Percentiles rank a stretch among this genome's conserved stretches.
Conservation (phyloP, 768 basidiomycete genomes). For the Neoboletus subvelutipes region DNA sequence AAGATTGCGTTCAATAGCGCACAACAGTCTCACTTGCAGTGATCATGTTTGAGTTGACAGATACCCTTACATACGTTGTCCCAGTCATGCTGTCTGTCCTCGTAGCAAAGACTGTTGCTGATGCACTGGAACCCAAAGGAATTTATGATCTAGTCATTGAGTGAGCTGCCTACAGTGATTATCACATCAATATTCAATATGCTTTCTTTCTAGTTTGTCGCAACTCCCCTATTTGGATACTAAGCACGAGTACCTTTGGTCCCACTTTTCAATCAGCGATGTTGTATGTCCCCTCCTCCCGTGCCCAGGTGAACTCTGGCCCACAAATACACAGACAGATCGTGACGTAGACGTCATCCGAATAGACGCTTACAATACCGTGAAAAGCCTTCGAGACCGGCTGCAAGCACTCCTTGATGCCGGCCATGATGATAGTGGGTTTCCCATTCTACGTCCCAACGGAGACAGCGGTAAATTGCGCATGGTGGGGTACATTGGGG, state of each 20-base stretch:
- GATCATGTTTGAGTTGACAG: constrained; percentile 94
- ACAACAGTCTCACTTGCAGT: constrained; percentile 94
- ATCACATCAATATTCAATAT: not conserved
- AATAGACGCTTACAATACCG: constrained; percentile 73
- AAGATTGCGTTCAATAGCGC: constrained; percentile 42
- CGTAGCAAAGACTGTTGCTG: constrained; percentile 45
- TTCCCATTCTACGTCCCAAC: constrained; percentile 74
- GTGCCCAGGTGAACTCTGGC: not conserved
- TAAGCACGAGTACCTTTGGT: constrained; percentile 91
- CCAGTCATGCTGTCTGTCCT: constrained; percentile 88
- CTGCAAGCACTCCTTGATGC: constrained; percentile 55
- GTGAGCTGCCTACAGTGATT: constrained; percentile 27
- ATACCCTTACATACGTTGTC: constrained; percentile 87
- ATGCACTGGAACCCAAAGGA: constrained; percentile 63
- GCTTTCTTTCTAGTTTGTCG: constrained; percentile 47
- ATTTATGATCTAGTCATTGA: constrained; percentile 98
- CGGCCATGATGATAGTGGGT: constrained; percentile 77
- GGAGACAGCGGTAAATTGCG: constrained; percentile 46
- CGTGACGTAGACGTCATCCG: constrained; percentile 68
- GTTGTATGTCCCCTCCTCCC: constrained; percentile 53
- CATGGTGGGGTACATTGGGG: constrained; percentile 88
- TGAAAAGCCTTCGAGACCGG: constrained; percentile 69
- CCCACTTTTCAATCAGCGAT: constrained; percentile 67
- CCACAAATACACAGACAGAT: constrained; percentile 50
- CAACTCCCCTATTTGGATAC: constrained; percentile 91